A percentile compares a stretch with the other conserved stretches of the same genome.
Conservation (phyloP, 2,329 filamentous ascomycete genomes). For the Pseudopithomyces maydicus region DNA sequence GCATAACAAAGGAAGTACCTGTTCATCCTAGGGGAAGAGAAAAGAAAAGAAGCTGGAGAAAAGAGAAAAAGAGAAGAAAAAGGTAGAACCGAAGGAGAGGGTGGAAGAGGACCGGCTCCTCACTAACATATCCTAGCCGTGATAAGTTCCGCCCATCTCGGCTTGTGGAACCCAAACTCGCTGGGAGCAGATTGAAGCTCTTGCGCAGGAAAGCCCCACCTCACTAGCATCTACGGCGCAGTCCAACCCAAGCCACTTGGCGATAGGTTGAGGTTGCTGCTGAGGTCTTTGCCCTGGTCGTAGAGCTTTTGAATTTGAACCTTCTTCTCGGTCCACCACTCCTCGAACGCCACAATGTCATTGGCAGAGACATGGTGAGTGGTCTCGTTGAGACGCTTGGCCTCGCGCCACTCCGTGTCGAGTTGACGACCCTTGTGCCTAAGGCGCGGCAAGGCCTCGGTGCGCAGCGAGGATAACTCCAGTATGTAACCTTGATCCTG, state of each 20-base stretch:
- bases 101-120: constrained; percentile 11
- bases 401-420: constrained; percentile 40
- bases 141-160: constrained; percentile 10
- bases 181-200: constrained; percentile 7
- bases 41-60: neutral
- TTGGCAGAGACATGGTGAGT: constrained; percentile 14
- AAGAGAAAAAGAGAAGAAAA: neutral
- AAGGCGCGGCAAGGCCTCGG: constrained; percentile 49
- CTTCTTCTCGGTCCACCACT: constrained; percentile 48
- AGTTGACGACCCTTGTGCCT: constrained; percentile 46
- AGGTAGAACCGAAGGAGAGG: neutral
- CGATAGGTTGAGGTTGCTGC: constrained; percentile 26
- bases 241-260: constrained; percentile 42
- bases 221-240: constrained; percentile 40
- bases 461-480: constrained; percentile 46
- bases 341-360: constrained; percentile 41
- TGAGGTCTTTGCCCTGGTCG: constrained; percentile 34
- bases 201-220: constrained; percentile 11
- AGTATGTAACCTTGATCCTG: constrained; percentile 39
- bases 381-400: constrained; percentile 24
- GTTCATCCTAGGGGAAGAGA: neutral
- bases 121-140: constrained; percentile 19
- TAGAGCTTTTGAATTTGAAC: constrained; percentile 38
- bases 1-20: neutral
- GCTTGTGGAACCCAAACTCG: constrained; percentile 7